Base-by-base conservation (phyloP, 148 eudicot genomes). In the Mesembryanthemum crystallinum region DNA sequence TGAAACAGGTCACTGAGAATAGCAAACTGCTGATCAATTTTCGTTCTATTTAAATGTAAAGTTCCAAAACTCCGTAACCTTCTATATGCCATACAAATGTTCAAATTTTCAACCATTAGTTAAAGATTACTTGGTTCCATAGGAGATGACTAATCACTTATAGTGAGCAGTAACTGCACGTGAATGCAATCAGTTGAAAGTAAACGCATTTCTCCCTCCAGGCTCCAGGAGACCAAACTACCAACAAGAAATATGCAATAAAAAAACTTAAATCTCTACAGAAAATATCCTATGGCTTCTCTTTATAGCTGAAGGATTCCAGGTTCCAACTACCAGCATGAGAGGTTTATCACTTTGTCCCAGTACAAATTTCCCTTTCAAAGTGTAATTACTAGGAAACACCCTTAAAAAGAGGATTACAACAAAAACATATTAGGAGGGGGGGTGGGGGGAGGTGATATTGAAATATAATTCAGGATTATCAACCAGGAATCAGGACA, bases 61-160 rank as follows among this genome's bases (percentile, higher is more conserved):
- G n/a, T 52, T 69, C 61, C n/a, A 23, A 47, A 42, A 24, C 23
- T 57, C 23, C 51, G 60, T n/a, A 30, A 35, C 39, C 69, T 33
- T 10, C 28, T 55, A 55, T 49, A 73, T 42, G 28, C 61, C 52
- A 74, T 51, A 55, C 79, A 68, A 28, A 3, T 35, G 39, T 35
- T 35, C n/a, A n/a, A n/a, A 35, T 35, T 6, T 52, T 24, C 17
- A 66, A 25, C 24, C 61, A 66, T 68, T 24, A 61, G 42, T 7
- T 17, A 76, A 67, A 28, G 57, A 57, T 51, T 7, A 43, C 20
- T 57, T 57, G 67, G 39, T 58, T 57, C 20, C 18, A 42, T 28
- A 42, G 47, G 20, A 42, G 17, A 67, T 43, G 24, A 43, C 17
- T 7, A 12, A 35, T 25, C 42, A 15, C 35, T 32, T 64, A 21